Evolutionary conservation across 768 basidiomycete species (phyloP), one percentile per base, ranked within the genome.

Genomic region (Psilocybe subaeruginosa): DNA sequence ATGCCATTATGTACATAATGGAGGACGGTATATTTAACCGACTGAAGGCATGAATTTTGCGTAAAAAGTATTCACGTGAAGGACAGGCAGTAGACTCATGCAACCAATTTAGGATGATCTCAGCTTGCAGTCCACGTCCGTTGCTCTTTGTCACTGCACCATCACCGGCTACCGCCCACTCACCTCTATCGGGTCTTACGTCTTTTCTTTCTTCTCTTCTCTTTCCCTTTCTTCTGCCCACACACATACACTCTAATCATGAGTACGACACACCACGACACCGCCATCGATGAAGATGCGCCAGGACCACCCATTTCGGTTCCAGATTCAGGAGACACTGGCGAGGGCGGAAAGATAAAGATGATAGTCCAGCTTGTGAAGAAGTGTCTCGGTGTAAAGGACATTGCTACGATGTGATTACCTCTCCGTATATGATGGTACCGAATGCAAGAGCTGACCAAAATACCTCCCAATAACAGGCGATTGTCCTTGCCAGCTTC

Each of bases 401-500:
- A 97, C 72, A 93, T 98, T 63, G 95, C 95, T 63, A 82, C 95
- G 33, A 92, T 97, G 95, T 95, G 68, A 54, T 29, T 31, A 8
- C 17, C 4, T 35, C 46, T 6, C 29, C 27, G 53, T 54, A n/a
- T 19, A 41, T 7, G 41, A n/a, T 2, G 5, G 14, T n/a, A 16
- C 14, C 41, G 37, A 39, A 39, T 3, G 37, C 41, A 8, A n/a
- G 50, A 49, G 23, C 56, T 46, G 41, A 60, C 47, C n/a, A 23
- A 29, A 35, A 19, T 48, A 47, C 46, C 23, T 47, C 59, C 49
- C 50, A 27, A 57, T 49, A 12, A 30, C 59, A 97, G 95, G 86
- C 92, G 95, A 51, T 78, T 98, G 30, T 97, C 95, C 0, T 78
- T 98, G 43, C 96, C 96, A 2, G 95, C 96, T 12, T 96, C 94